phyloP scores from a whole-genome alignment of 2,329 filamentous ascomycete species.

The Aspergillus sp. region DNA sequence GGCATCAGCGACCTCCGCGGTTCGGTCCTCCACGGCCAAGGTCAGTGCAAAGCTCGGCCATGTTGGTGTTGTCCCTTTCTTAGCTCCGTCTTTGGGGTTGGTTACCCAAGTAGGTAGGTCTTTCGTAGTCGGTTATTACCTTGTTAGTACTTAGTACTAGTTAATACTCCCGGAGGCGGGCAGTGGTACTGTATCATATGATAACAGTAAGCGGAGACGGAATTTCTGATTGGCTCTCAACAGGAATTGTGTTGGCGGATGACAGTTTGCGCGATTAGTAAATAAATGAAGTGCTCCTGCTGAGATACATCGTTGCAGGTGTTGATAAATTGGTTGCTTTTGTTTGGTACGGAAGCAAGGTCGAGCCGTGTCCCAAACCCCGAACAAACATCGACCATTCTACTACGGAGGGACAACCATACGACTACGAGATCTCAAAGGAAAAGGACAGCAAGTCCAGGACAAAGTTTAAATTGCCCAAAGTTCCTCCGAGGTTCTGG shows the following conservation, averaged over 20 bases:
- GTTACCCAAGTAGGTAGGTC: background rate
- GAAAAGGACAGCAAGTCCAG: background rate
- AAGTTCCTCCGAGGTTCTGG: conserved; percentile 2
- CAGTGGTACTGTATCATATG: background rate
- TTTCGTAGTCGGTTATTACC: background rate
- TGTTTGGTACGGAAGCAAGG: background rate
- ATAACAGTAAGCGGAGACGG: background rate
- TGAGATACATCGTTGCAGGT: too few relatives aligned
- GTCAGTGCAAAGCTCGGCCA: background rate
- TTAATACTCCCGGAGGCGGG: background rate
- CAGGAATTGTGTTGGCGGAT: too few relatives aligned
- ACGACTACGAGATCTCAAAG: background rate
- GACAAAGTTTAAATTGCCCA: conserved; percentile 2
- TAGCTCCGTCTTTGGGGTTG: background rate
- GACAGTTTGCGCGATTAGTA: background rate
- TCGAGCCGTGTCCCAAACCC: background rate
- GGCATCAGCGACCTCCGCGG: background rate
- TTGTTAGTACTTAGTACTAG: too few relatives aligned
- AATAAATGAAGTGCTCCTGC: background rate
- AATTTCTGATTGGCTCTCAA: background rate
- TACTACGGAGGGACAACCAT: background rate
- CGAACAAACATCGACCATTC: background rate
- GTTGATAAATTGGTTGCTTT: background rate
- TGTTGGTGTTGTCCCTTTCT: background rate
- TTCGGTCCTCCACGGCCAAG: background rate